Percentiles rank a stretch among this genome's conserved stretches.
Evolutionary conservation across 441 rosid genomes (phyloP).

Genomic region (Erysimum cheiri): DNA sequence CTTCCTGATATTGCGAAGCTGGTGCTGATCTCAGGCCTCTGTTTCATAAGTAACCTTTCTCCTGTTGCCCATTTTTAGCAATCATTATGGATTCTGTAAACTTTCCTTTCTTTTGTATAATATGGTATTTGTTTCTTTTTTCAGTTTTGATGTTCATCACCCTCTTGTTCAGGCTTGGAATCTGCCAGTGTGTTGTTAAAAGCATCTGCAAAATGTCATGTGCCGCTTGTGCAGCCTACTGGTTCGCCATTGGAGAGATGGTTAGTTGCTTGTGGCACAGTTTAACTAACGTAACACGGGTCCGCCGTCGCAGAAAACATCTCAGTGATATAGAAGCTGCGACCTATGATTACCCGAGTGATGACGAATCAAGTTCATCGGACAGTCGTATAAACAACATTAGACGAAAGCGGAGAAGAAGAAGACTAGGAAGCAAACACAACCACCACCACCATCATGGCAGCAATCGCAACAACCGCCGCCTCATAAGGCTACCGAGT

Average conservation of each 20-base stretch:
- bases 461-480: constrained; percentile 17
- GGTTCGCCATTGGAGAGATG: constrained; percentile 54
- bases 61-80: not conserved
- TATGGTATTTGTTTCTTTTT: not conserved
- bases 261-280: constrained; percentile 64
- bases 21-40: constrained; percentile 62
- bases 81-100: not conserved
- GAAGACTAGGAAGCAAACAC: constrained; percentile 31
- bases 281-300: constrained; percentile 59
- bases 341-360: constrained; percentile 30
- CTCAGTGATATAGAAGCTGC: constrained; percentile 57
- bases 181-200: constrained; percentile 71
- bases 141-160: constrained; percentile 76
- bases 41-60: constrained; percentile 57
- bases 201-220: constrained; percentile 79
- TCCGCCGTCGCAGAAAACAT: constrained; percentile 41
- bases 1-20: constrained; percentile 66
- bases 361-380: constrained; percentile 36
- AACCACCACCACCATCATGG: constrained; percentile 15
- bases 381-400: constrained; percentile 27
- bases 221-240: constrained; percentile 65
- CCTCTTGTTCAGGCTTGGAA: constrained; percentile 71
- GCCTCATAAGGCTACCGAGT: constrained; percentile 39
- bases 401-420: constrained; percentile 49
- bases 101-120: too few species aligned